Evolutionary conservation across 345 rosid genomes (phyloP), one percentile per base, ranked within the genome.

Genomic region (Melastoma malabathricum): DNA sequence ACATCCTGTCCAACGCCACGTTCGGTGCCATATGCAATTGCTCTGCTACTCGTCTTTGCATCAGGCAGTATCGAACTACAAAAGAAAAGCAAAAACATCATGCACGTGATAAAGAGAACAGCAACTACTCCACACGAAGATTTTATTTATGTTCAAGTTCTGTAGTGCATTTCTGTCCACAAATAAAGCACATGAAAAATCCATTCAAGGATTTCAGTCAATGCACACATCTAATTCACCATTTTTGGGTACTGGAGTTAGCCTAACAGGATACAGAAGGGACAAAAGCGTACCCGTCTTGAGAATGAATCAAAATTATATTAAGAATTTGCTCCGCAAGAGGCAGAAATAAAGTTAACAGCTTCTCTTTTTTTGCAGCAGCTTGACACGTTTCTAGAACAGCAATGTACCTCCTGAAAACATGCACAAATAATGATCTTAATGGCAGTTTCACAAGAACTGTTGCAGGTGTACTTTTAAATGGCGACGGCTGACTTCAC

Each of bases 371-470:
- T 58, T 65, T 68, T 47, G 89, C 87, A 51, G 82, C 86, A 48
- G 81, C 82, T 68, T 69, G 76, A 72, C 93, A 90, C 93, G 86
- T 86, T 73, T 90, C 95, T 12, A 84, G 83, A 96, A 90, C 84
- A 15, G 98, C 93, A 63, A 77, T 66, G 65, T 80, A 82, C 74
- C 98, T 81, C 93, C 98, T 90, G 88, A 45, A 48, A 49, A 43
- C 10, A 43, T 41, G 16, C 22, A 9, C 20, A 29, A 50, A 50
- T 16, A 12, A 34, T 34, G 41, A 34, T 34, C 12, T 34, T 34
- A 34, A 34, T 6, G 12, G 12, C 41, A 12, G 10, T 34, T 12
- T 34, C 41, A 34, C 41, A 34, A 34, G 41, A 12, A 34, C 41
- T 34, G 41, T 7, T 34, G 41, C 12, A 7, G 12, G 12, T 34